Conservation (phyloP, 192 early-diverging fungal genomes). For the Backusella circina region DNA sequence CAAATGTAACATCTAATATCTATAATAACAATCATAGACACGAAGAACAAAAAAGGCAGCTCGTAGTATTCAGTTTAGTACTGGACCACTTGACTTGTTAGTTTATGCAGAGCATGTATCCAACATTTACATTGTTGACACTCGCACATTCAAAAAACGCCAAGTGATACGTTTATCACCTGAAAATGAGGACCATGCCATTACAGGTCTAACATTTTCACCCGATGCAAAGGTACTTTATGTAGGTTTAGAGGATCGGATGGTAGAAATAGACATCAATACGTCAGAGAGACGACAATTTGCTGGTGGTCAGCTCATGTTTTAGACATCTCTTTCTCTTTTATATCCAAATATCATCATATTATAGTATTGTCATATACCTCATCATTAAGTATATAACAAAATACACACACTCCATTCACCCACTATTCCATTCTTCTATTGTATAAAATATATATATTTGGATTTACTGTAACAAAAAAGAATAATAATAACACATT, state of each 20-base stretch:
- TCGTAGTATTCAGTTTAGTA: constrained; percentile 90
- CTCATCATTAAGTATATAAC: too few species aligned
- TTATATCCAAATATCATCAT: not conserved
- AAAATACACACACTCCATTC: not conserved
- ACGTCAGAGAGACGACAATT: constrained; percentile 76
- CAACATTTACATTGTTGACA: constrained; percentile 87
- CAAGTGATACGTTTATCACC: constrained; percentile 79
- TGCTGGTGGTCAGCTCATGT: constrained; percentile 71
- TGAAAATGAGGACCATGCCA: constrained; percentile 63
- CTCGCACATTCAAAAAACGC: constrained; percentile 75
- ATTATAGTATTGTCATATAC: not conserved
- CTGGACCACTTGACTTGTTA: constrained; percentile 86
- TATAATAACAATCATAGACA: constrained; percentile 30
- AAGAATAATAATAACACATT: not conserved
- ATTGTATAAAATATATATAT: not conserved
- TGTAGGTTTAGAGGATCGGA: constrained; percentile 66
- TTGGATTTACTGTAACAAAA: not conserved
- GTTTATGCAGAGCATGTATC: constrained; percentile 76
- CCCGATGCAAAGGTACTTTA: constrained; percentile 45
- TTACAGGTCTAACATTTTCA: constrained; percentile 81
- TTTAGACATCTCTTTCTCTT: constrained; percentile 2
- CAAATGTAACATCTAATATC: not conserved
- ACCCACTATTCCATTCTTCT: not conserved
- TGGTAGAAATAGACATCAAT: constrained; percentile 82
- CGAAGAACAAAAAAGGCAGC: constrained; percentile 65